Base-by-base conservation (phyloP, 495 filamentous ascomycete species). In the Annulohypoxylon maeteangense region DNA sequence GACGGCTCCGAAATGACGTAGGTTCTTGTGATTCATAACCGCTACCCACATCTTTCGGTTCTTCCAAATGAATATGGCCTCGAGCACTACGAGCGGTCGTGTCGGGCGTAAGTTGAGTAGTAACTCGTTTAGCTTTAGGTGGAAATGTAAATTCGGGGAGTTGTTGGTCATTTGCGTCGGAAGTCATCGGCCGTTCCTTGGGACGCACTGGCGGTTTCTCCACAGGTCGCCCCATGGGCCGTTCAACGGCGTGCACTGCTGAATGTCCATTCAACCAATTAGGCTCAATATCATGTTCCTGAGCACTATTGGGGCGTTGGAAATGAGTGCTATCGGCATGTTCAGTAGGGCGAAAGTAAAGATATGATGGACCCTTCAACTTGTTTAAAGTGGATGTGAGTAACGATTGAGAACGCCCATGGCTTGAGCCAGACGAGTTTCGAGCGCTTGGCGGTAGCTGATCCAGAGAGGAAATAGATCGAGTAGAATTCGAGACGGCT, bases 401-500 rank as follows among this genome's bases (percentile, higher is more conserved):
- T 44, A 78, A 51, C 11, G 75, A 78, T 60, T 78, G 75, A 48
- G 75, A 78, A 50, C 75, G 75, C 2, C 73, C 71, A 50, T 72
- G 74, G 7, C 70, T 72, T 22, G 74, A 74, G 20, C 68, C 48
- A 6, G 70, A 60, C 11, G 73, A 71, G 62, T 75, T 54, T 3
- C 65, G 70, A 56, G 50, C 42, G 32, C 64, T 62, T 2, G 69
- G 65, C 6, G 54, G 65, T 14, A 68, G 38, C 44, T 76, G 74
- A 12, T 80, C 75, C 2, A 78, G 71, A 10, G 78, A 77, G 40
- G 79, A 81, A 31, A 73, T 65, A 25, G 80, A 79, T 6, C 72
- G 75, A 11, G 76, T 76, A 7, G 79, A 72, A 51, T 67, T 76
- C 1, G 74, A 78, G 34, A 70, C 32, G 7, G 63, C 58, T 6